A percentile compares a stretch with the other conserved stretches of the same genome.
Conservation (phyloP, 2,329 filamentous ascomycete species). For the Ceratocystis cacaofunesta region DNA sequence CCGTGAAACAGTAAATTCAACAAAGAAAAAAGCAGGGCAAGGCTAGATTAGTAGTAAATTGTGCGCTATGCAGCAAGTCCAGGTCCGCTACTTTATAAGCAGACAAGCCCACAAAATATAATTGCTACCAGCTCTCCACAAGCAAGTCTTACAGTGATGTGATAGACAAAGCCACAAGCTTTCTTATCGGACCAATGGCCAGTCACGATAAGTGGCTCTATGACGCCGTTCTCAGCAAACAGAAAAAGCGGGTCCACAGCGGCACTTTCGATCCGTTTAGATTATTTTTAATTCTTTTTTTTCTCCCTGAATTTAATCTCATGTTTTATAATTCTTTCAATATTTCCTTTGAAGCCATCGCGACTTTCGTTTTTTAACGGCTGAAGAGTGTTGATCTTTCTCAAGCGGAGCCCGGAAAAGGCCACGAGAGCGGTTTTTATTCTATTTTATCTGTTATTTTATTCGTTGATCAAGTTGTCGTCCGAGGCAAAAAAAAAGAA, state of each 20-base stretch:
- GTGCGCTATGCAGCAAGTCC: not conserved
- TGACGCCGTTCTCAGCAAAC: constrained; percentile 10
- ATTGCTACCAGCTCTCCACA: no score
- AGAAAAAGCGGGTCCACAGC: constrained; percentile 5
- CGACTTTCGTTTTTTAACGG: not conserved
- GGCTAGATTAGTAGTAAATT: no score
- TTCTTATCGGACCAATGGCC: constrained; percentile 4
- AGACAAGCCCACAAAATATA: not conserved
- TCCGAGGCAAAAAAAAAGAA: no score
- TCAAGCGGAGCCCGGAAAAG: no score
- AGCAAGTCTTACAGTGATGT: constrained; percentile 15
- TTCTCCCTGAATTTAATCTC: not conserved
- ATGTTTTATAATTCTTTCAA: not conserved
- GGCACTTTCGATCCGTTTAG: not conserved
- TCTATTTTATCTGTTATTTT: not conserved
- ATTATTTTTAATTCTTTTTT: not conserved
- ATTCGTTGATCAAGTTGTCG: not conserved
- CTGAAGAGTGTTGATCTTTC: not conserved
- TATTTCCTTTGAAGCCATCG: not conserved
- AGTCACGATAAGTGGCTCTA: constrained; percentile 1
- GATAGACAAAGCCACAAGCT: not conserved
- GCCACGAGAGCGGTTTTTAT: not conserved
- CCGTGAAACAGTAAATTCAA: constrained; percentile 25
- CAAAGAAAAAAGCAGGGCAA: no score
- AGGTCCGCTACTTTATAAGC: not conserved